Percentiles rank a stretch among this genome's conserved stretches.
These are phyloP conservation scores for Coemansia sp. DNA, from an alignment of 192 early-diverging fungal genomes.

Conservation along the genomic window DNA sequence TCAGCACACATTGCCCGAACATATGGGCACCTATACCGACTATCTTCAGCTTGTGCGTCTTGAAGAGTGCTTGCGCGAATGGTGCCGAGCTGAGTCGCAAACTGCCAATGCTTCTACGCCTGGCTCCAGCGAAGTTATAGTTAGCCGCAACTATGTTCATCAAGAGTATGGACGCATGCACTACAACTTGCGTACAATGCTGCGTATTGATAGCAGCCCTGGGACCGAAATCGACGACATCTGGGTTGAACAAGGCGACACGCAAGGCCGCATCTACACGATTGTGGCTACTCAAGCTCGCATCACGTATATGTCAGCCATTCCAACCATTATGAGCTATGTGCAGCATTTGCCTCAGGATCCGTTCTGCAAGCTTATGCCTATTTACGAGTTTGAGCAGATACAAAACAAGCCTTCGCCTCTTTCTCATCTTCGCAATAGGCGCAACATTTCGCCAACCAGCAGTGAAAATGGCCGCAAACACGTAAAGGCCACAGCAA, in stretches of 20 bases:
- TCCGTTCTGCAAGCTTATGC: conserved; percentile 53
- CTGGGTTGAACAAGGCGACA: conserved; percentile 39
- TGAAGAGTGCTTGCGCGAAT: conserved; percentile 64
- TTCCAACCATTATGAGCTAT: conserved; percentile 66
- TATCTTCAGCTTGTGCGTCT: conserved; percentile 41
- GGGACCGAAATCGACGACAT: conserved; percentile 34
- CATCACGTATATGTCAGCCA: conserved; percentile 67
- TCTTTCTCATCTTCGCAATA: neutral
- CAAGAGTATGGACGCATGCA: conserved; percentile 25
- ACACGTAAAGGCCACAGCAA: neutral
- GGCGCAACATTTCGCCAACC: neutral
- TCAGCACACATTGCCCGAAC: conserved; percentile 10
- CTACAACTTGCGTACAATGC: conserved; percentile 9
- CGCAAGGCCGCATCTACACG: conserved; percentile 53
- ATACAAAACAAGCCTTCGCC: neutral
- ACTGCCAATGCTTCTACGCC: neutral
- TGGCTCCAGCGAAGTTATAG: conserved; percentile 15
- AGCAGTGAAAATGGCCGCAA: neutral
- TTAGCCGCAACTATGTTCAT: conserved; percentile 10
- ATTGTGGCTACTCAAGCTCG: conserved; percentile 66
- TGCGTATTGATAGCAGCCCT: conserved; percentile 24
- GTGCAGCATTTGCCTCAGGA: conserved; percentile 72
- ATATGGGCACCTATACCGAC: conserved; percentile 33
- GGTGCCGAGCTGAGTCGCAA: conserved; percentile 47
- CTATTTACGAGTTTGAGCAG: conserved; percentile 53